These are phyloP conservation scores for Ascoidea asiatica DNA, from an alignment of 805 yeast species.

Conservation along the genomic window DNA sequence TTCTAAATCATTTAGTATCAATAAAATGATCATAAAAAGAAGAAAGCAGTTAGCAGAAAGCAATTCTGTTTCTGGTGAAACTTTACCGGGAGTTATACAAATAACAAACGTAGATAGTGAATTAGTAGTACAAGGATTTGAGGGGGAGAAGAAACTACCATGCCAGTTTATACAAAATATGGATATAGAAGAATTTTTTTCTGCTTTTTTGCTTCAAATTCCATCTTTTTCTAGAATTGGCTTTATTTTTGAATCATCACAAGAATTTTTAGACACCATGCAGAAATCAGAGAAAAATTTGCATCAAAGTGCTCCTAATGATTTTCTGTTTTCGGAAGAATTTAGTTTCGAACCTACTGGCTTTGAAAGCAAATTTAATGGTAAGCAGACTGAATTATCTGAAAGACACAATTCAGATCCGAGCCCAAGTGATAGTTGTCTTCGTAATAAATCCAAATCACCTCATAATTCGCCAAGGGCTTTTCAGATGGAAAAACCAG, in stretches of 20 bases:
- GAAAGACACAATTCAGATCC: not conserved
- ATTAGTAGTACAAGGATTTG: too few species aligned
- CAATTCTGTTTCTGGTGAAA: too few species aligned
- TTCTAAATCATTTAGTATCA: too few species aligned
- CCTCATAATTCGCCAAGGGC: too few species aligned
- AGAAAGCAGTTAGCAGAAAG: too few species aligned
- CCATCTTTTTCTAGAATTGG: not conserved
- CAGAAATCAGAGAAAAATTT: not conserved
- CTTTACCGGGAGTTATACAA: too few species aligned
- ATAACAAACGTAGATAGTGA: too few species aligned
- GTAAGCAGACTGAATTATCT: too few species aligned
- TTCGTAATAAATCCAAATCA: not conserved
- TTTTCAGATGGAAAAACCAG: not conserved
- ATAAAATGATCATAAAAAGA: too few species aligned
- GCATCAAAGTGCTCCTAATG: not conserved
- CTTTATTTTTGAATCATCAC: not conserved
- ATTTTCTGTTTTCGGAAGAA: too few species aligned
- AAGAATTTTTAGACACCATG: too few species aligned
- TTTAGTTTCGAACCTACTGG: not conserved
- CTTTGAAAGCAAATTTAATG: not conserved
- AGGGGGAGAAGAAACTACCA: too few species aligned
- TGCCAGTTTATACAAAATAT: not conserved
- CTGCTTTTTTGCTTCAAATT: not conserved
- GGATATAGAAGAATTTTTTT: not conserved
- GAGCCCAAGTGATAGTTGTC: not conserved